Evolutionary conservation across 371 early-diverging fungal species (phyloP).

Genomic region (Rhizopus microsporus): DNA sequence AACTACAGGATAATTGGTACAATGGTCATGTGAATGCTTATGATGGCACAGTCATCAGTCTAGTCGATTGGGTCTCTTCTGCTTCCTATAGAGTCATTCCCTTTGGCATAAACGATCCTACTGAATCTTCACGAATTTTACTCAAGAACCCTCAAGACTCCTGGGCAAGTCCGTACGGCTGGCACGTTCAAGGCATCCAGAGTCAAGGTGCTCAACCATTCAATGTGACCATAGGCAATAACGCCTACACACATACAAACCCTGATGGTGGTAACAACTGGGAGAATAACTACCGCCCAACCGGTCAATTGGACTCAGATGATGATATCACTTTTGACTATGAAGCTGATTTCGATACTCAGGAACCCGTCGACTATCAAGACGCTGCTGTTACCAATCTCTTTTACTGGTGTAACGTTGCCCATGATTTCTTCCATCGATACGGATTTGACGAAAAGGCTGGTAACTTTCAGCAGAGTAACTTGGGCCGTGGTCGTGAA

Average conservation of each 20-base stretch:
- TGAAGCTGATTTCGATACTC: constrained; percentile 61
- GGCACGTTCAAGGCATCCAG: constrained; percentile 61
- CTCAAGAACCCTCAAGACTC: constrained; percentile 74
- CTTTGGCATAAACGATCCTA: constrained; percentile 86
- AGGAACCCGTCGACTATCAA: constrained; percentile 72
- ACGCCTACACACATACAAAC: constrained; percentile 54
- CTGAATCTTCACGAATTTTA: constrained; percentile 63
- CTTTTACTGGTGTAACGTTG: constrained; percentile 92
- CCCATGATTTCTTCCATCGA: constrained; percentile 83
- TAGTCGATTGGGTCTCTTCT: constrained; percentile 90
- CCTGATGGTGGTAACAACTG: constrained; percentile 49
- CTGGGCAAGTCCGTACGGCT: constrained; percentile 78
- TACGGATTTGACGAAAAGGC: constrained; percentile 94
- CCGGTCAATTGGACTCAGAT: constrained; percentile 50
- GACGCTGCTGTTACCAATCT: constrained; percentile 91
- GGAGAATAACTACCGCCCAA: constrained; percentile 78
- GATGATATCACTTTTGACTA: constrained; percentile 77
- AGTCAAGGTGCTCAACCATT: constrained; percentile 39
- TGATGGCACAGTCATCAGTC: constrained; percentile 66
- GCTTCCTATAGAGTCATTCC: constrained; percentile 83
- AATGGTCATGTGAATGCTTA: constrained; percentile 81
- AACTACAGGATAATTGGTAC: constrained; percentile 89
- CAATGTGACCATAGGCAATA: constrained; percentile 72
- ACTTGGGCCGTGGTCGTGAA: constrained; percentile 74
- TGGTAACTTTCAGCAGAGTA: constrained; percentile 96